Percentiles rank a stretch among this genome's conserved stretches.
Conservation (phyloP, 768 basidiomycete species). For the Tephrocybe rancida region DNA sequence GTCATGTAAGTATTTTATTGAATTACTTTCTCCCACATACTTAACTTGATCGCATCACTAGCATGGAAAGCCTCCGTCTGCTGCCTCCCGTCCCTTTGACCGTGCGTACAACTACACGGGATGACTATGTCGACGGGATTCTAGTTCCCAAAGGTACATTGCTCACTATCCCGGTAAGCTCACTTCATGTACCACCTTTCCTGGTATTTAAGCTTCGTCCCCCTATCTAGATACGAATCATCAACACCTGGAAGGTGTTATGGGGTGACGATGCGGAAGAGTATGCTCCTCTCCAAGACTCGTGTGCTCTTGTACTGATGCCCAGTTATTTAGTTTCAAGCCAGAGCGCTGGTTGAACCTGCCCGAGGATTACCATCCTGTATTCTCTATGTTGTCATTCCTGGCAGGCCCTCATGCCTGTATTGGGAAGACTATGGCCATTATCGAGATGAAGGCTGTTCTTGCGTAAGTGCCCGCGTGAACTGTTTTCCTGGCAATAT, state of each 20-base stretch:
- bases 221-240: constrained; percentile 41
- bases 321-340: constrained; percentile 37
- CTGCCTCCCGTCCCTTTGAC: constrained; percentile 47
- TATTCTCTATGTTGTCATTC: constrained; percentile 41
- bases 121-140: constrained; percentile 44
- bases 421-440: constrained; percentile 46
- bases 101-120: constrained; percentile 34
- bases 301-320: background rate
- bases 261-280: constrained; percentile 57
- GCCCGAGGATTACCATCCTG: constrained; percentile 33
- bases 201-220: background rate
- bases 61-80: constrained; percentile 45
- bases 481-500: constrained; percentile 18
- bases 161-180: constrained; percentile 39
- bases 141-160: constrained; percentile 48
- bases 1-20: constrained; percentile 33
- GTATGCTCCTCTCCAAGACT: constrained; percentile 26
- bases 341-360: constrained; percentile 49
- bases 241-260: constrained; percentile 50
- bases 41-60: constrained; percentile 11
- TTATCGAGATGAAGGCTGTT: constrained; percentile 46
- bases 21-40: background rate
- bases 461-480: constrained; percentile 26
- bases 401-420: constrained; percentile 45
- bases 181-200: background rate